Evolutionary conservation across 345 rosid species (phyloP).

Genomic region (Pseudoturritis turrita): DNA sequence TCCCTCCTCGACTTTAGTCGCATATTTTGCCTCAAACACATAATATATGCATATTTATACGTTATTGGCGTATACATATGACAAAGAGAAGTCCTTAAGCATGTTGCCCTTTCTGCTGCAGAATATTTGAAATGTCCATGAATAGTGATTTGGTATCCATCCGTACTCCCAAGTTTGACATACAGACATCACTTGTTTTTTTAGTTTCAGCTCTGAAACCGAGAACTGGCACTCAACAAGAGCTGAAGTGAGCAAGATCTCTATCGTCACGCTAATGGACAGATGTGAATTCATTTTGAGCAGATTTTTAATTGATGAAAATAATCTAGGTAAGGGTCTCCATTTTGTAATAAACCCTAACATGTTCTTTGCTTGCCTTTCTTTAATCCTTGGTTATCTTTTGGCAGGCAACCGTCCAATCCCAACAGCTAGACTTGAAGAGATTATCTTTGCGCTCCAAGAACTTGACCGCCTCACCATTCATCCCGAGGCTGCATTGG

Average conservation of each 20-base stretch:
- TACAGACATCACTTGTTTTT: background rate
- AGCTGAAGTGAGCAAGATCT: slow-evolving; percentile 70
- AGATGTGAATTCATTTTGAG: slow-evolving; percentile 76
- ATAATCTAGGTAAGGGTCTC: slow-evolving; percentile 51
- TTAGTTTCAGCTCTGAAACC: slow-evolving; percentile 48
- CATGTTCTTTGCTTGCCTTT: background rate
- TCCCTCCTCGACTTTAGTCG: background rate
- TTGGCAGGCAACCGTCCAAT: slow-evolving; percentile 62
- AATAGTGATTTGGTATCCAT: slow-evolving; percentile 1
- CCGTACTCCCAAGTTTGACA: slow-evolving; percentile 11
- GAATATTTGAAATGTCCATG: background rate
- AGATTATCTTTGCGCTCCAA: slow-evolving; percentile 57
- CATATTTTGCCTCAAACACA: background rate
- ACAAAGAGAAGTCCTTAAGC: background rate
- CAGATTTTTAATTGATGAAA: slow-evolving; percentile 70
- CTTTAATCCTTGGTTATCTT: background rate
- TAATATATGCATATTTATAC: background rate
- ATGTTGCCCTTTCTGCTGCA: background rate
- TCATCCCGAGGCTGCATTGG: slow-evolving; percentile 61
- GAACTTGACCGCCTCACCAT: slow-evolving; percentile 57
- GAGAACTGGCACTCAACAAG: slow-evolving; percentile 56
- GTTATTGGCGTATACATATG: background rate
- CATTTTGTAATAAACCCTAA: background rate
- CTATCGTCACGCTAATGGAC: slow-evolving; percentile 50
- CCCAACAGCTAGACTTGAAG: slow-evolving; percentile 79